Evolutionary conservation across 2,329 filamentous ascomycete species (phyloP), one percentile per base, ranked within the genome.

Genomic region (Colletotrichum tanaceti): DNA sequence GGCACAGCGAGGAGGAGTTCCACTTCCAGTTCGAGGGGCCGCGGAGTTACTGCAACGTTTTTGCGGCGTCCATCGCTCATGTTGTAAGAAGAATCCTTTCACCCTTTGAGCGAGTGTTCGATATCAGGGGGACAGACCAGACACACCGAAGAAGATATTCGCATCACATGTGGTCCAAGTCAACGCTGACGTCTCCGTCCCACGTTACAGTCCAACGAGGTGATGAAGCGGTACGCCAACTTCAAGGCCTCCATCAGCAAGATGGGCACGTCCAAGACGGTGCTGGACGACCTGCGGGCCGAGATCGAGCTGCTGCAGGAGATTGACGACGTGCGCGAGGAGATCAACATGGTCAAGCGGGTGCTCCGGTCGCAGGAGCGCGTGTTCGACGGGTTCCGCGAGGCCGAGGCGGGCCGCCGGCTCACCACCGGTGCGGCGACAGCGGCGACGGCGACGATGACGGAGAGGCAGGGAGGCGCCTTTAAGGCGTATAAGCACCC

Each of bases 231-330:
- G 39, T 72, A 72, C 44, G 58, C 68, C 2, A 50, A 61, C 22
- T 72, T 72, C 62, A 69, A 71, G 38, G 52, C 61, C 3, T 63
- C 68, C 32, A 71, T 72, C 61, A 70, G 62, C 35, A 63, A 64
- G 32, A 71, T 71, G 70, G 64, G 70, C 39, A 72, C 68, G 2
- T 69, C 68, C 3, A 66, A 71, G 47, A 72, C 68, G 0, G 68
- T 72, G 5, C 18, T 72, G 14, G 69, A 70, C 41, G 73, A 74
- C 18, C 38, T 75, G 1, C 58, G 73, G 2, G 71, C 72, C 2
- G 72, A 75, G 22, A 74, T 75, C 20, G 72, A 69, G 58, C 59
- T 73, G 0, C 63, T 75, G 1, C 67, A 68, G 11, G 63, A 70
- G 60, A 70, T 71, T 43, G 68, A 72, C 44, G 70, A 72, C 5